Evolutionary conservation across 2,329 filamentous ascomycete genomes (phyloP), one percentile per base, ranked within the genome.

Genomic region (Pseudocercospora cruenta): DNA sequence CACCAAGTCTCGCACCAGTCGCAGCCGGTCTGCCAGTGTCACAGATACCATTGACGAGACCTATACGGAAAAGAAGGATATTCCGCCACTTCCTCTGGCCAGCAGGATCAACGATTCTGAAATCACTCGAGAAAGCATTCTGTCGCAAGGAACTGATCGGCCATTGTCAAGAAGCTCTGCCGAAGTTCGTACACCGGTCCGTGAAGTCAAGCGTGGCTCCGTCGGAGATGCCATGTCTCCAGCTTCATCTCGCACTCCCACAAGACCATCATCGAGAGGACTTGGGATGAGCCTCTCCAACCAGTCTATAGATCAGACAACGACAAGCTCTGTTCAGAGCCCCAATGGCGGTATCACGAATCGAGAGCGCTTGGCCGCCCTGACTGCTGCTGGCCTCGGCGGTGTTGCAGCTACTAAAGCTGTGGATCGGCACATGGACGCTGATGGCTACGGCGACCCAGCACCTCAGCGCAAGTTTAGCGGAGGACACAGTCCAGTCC

Each of bases 91-190:
- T 90, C 94, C 94, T 2, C 85, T 97, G 68, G 90, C 91, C 78
- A 97, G 94, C 78, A 92, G 93, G 63, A 87, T 96, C 64, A 91
- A 92, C 70, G 88, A 91, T 49, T 96, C 94, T 0, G 94, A 97
- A 60, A 80, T 97, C 63, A 98, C 94, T 0, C 86, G 94, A 72
- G 91, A 91, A 16, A 97, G 94, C 0, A 92, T 98, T 62, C 80
- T 95, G 19, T 95, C 94, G 4, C 91, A 92, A 31, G 89, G 91
- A 28, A 92, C 91, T 0, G 92, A 92, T 69, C 83, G 88, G 60
- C 90, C 91, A 16, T 84, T 86, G 55, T 92, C 91, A 19, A 88
- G 89, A 22, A 90, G 84, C 4, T 73, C 88, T 86, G 72, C 86
- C 86, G 79, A 79, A 58, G 73, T 83, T 80, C 73, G 85, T 1